A percentile compares a stretch with the other conserved stretches of the same genome.
phyloP scores from a whole-genome alignment of 768 basidiomycete species.

The Russula virescens region DNA sequence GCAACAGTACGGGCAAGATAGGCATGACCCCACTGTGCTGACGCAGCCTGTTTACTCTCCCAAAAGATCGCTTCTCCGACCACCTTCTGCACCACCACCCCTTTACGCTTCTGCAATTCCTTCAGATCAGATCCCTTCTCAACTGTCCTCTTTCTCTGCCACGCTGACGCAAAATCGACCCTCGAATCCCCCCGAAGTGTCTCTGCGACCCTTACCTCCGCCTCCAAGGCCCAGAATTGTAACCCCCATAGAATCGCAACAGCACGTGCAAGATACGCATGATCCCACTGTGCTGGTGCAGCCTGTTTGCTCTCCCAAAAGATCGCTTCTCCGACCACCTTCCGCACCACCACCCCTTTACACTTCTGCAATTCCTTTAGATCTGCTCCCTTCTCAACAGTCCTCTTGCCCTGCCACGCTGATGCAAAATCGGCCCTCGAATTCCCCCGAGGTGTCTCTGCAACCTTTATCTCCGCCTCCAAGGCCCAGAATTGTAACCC shows the following conservation, averaged over 20 bases:
- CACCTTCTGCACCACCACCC: not conserved
- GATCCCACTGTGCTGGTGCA: not conserved
- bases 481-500: not conserved
- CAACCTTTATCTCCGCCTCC: not conserved
- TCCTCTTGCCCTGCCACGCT: not conserved
- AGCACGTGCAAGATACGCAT: not conserved
- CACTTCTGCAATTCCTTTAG: not conserved
- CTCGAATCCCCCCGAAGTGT: too few relatives aligned
- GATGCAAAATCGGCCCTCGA: not conserved
- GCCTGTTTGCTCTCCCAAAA: not conserved
- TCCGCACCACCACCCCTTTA: conserved; percentile 8
- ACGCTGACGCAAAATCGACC: too few relatives aligned
- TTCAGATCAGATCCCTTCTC: too few relatives aligned
- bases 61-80: not conserved
- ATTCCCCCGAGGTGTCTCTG: not conserved
- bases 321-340: not conserved
- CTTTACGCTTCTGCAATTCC: too few relatives aligned
- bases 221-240: not conserved
- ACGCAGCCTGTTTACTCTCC: not conserved
- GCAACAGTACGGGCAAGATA: too few relatives aligned
- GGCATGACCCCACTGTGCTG: not conserved
- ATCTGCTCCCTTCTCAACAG: not conserved
- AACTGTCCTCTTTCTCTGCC: too few relatives aligned
- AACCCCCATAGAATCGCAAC: not conserved
- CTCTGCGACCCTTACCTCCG: too few relatives aligned